These are phyloP conservation scores for Fusarium sp. DNA, from an alignment of 2,329 filamentous ascomycete species.

Conservation along the genomic window DNA sequence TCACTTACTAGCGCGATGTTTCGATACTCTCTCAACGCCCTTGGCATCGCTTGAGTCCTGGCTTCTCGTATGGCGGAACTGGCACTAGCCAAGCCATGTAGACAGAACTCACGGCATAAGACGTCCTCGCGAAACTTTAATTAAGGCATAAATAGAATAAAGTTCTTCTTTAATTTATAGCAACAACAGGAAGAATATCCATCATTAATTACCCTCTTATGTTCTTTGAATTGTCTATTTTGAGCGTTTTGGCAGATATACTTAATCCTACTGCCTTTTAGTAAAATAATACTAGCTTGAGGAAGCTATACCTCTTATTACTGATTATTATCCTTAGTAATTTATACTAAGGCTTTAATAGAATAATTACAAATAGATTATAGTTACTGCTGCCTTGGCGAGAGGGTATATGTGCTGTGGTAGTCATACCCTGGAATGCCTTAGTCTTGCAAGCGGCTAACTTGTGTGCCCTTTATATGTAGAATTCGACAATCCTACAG, in stretches of 20 bases:
- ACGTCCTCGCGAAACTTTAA: too few relatives aligned
- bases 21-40: too few relatives aligned
- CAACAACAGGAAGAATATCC: background rate
- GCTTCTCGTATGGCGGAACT: background rate
- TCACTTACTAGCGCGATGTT: background rate
- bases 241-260: background rate
- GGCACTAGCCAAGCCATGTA: too few relatives aligned
- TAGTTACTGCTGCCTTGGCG: background rate
- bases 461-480: background rate
- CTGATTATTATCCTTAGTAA: background rate
- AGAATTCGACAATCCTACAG: background rate
- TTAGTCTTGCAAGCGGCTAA: background rate
- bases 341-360: background rate
- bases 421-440: too few relatives aligned
- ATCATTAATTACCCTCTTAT: too few relatives aligned
- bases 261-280: background rate
- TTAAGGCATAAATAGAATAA: too few relatives aligned
- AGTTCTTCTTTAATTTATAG: too few relatives aligned
- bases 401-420: background rate
- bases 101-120: too few relatives aligned
- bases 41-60: background rate
- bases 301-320: background rate
- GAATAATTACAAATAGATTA: background rate
- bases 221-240: accelerated
- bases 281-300: background rate